Evolutionary conservation across 768 basidiomycete species (phyloP).

Genomic region (Rhizopogon roseolus): DNA sequence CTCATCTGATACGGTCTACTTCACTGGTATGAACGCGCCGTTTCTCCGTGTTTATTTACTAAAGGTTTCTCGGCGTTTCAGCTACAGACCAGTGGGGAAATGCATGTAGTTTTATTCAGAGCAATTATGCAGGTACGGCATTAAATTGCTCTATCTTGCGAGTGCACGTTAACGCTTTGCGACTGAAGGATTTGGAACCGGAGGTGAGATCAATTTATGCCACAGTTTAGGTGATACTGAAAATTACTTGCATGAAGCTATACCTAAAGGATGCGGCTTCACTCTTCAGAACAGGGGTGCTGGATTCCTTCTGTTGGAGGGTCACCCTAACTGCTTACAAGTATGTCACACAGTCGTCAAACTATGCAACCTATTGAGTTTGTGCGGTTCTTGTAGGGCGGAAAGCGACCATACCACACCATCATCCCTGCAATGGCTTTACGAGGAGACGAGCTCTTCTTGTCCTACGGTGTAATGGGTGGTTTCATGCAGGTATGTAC

Average conservation of each 20-base stretch:
- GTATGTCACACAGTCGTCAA: constrained; percentile 29
- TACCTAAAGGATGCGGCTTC: constrained; percentile 94
- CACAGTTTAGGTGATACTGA: background rate
- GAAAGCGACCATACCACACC: constrained; percentile 89
- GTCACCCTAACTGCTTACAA: constrained; percentile 81
- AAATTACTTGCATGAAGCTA: constrained; percentile 38
- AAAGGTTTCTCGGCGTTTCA: constrained; percentile 19
- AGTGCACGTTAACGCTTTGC: background rate
- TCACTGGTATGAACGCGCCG: constrained; percentile 55
- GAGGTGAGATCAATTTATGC: constrained; percentile 37
- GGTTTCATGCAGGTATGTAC: constrained; percentile 74
- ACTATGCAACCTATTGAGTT: background rate
- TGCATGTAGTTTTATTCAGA: constrained; percentile 86
- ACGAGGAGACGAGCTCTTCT: constrained; percentile 73
- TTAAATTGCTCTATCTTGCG: background rate
- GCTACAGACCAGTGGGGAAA: constrained; percentile 87
- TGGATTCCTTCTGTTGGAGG: constrained; percentile 73
- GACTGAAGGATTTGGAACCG: constrained; percentile 79
- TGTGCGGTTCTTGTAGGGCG: constrained; percentile 40
- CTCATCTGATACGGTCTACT: constrained; percentile 93
- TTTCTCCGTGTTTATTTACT: background rate
- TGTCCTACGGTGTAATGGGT: constrained; percentile 91
- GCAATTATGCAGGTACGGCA: constrained; percentile 72
- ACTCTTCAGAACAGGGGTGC: constrained; percentile 93
- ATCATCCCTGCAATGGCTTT: constrained; percentile 90